Evolutionary conservation across 306 rosid species (phyloP), one percentile per base, ranked within the genome.

Genomic region (Dalbergia cochinchinensis): DNA sequence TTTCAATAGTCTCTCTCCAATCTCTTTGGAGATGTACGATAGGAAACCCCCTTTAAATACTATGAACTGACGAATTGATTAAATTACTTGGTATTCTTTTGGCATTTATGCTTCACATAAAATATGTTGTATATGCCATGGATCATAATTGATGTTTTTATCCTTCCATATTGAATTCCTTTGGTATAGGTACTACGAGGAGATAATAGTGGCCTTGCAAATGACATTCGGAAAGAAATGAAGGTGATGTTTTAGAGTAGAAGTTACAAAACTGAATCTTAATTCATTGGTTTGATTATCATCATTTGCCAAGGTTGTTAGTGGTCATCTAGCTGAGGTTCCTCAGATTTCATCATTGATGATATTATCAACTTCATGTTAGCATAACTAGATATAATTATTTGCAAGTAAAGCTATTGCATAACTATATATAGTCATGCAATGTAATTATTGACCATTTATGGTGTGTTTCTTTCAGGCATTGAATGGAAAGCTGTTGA

Each of bases 171-270:
- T 58, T 72, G 11, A 78, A 41, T 16, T 75, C 79, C 79, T 81
- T 74, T 84, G 76, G 53, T 78, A 39, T 81, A 95, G 99, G 98
- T 95, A 78, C 87, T 95, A 68, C 94, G 91, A 80, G 99, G 99
- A 74, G 98, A 95, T 87, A 93, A 95, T 83, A 95, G 98, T 83
- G 85, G 91, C 82, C 93, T 95, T 70, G 99, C 99, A 81, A 93
- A 93, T 90, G 99, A 95, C 91, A 95, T 95, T 75, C 92, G 98
- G 73, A 95, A 93, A 88, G 99, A 95, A 87, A 95, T 95, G 97
- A 95, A 95, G 99, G 99, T 93, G 79, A 65, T 75, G 69, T 50
- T 75, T 78, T 50, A 64, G 58, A 54, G 34, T 37, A 47, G 31
- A 71, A 71, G 42, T 65, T 19, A 54, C 71, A 34, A 31, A 51